Base-by-base conservation (phyloP, 2,329 filamentous ascomycete species). In the Scedosporium apiospermum region DNA sequence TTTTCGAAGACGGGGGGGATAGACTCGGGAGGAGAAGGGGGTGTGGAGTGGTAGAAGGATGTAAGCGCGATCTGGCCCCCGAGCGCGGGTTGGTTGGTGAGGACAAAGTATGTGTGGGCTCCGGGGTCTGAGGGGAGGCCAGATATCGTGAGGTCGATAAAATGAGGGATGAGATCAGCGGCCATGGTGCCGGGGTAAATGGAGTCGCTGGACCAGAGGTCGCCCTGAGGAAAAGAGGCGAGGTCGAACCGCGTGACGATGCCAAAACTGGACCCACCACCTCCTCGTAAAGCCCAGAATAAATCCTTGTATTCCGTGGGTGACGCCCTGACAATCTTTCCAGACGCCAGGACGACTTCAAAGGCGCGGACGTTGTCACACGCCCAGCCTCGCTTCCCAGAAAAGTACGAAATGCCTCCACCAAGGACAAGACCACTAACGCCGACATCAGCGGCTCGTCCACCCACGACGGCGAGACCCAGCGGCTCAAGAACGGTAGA, bases 251-350 rank as follows among this genome's bases (percentile, higher is more conserved):
- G 79, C 7, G 77, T 74, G 5, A 86, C 80, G 3, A 86, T 74
- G n/a, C 78, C 83, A 64, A 82, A 86, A 57, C 78, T 85, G 41
- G 81, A 81, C 1, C 82, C 80, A 1, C 83, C 81, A 3, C 81
- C 80, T 16, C 82, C 82, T 42, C 76, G 74, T 1, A 85, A 73
- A 2, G 82, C 84, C 80, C 82, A 85, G 71, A 80, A 85, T 1
- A 87, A 73, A 62, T 85, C 82, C 0, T 74, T 63, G 63, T 84
- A 74, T n/a, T 77, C 65, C 1, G 71, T 69, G 3, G 69, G 70
- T 5, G 72, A 76, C 3, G 78, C 80, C 2, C 71, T 75, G 1
- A 80, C 66, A n/a, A 79, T 68, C 10, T 72, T 65, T 1, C 82
- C 82, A 27, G 70, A 70, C 0, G 76, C 78, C 9, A 77, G 76